Evolutionary conservation across 768 basidiomycete species (phyloP).

Genomic region (Suillus subaureus): DNA sequence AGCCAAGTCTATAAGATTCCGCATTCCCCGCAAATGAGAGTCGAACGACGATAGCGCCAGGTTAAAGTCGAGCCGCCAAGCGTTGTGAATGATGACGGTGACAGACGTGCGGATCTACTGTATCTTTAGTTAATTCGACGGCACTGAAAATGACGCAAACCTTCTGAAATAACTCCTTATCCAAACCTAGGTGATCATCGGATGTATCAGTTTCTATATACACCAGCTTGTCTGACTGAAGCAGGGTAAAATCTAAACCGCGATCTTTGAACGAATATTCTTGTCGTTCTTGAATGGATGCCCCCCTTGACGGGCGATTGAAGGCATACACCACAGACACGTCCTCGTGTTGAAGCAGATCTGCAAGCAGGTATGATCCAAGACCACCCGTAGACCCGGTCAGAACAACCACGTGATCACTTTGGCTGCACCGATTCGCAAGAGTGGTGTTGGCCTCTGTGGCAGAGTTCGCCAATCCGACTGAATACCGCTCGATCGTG

Average conservation of each 20-base stretch:
- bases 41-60: too few relatives aligned
- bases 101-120: too few relatives aligned
- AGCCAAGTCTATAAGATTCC: too few relatives aligned
- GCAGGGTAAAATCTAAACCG: conserved; percentile 29
- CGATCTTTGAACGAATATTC: conserved; percentile 30
- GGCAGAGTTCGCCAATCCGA: conserved; percentile 17
- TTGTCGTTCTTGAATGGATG: conserved; percentile 27
- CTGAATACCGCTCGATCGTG: conserved; percentile 44
- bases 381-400: conserved; percentile 46
- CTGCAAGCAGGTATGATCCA: conserved; percentile 37
- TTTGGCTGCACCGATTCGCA: neutral
- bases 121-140: too few relatives aligned
- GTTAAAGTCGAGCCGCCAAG: too few relatives aligned
- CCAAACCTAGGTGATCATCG: conserved; percentile 32
- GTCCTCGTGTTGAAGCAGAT: conserved; percentile 22
- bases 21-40: too few relatives aligned
- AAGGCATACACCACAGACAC: conserved; percentile 36
- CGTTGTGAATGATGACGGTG: too few relatives aligned
- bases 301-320: conserved; percentile 31
- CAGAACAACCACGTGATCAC: conserved; percentile 32
- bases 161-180: conserved; percentile 21
- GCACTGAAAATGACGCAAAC: neutral
- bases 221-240: conserved; percentile 33
- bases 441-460: conserved; percentile 15
- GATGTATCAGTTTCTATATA: conserved; percentile 37